Evolutionary conservation across 768 basidiomycete genomes (phyloP), one percentile per base, ranked within the genome.

Genomic region (Ramaria sp.): DNA sequence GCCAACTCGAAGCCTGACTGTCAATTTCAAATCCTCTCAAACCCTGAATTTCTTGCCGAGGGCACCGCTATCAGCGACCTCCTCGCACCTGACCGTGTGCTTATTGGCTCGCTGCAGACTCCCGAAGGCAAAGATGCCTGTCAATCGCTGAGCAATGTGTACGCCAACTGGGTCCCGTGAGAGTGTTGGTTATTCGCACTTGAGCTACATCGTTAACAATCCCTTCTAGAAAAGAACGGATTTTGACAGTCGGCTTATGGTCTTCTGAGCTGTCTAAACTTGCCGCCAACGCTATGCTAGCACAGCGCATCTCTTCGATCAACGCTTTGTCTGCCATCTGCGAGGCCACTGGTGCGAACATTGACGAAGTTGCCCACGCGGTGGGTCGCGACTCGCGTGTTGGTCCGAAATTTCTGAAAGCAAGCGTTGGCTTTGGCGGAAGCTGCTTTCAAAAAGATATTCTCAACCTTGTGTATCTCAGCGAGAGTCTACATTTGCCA

Each of bases 371-470:
- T 56, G 84, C 95, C 0, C 77, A 88, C 65, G 94, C 96, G 8
- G 84, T 97, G 63, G 96, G 96, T 15, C 85, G 82, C 63, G 96
- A 99, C 69, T 77, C 84, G 18, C 90, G 96, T 57, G 78, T 99
- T 52, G 96, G 96, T 3, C 79, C 91, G 62, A 95, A 88, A 69
- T 99, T 99, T 81, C 75, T 99, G 64, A 91, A 88, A 66, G 88
- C 91, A 39, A 88, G 85, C 48, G 93, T 96, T 62, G 95, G 96
- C 20, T 99, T 99, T 63, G 95, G 96, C 58, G 96, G 96, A 36
- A 90, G 87, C 12, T 99, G 95, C 74, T 99, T 99, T 88, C 95
- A 98, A 73, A 98, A 99, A 70, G 95, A 99, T 66, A 98, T 98
- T 69, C 82, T 99, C 64, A 99, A 99, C 75, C 77, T 99, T 58